Percentiles rank a stretch among this genome's conserved stretches.
Evolutionary conservation across 805 yeast species (phyloP).

Genomic region (Ogataea methanolica): DNA sequence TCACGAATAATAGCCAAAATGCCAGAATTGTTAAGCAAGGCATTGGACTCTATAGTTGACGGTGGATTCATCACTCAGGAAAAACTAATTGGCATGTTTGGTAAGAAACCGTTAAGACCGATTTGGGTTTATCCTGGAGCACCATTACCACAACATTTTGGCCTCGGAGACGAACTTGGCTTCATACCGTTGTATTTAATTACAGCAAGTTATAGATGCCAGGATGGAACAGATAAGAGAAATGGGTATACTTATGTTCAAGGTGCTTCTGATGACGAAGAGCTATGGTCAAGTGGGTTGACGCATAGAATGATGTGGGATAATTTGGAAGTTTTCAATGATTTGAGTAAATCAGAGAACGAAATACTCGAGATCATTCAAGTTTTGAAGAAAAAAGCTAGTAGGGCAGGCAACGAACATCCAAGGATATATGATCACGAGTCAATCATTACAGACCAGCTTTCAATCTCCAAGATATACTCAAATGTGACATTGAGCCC

Average conservation of each 20-base stretch:
- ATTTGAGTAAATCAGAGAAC: constrained; percentile 25
- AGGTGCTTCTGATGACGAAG: constrained; percentile 96
- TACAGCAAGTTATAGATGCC: constrained; percentile 59
- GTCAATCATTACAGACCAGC: not conserved
- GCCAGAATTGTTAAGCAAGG: constrained; percentile 43
- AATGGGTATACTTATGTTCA: constrained; percentile 65
- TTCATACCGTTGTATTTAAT: constrained; percentile 45
- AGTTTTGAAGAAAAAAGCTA: not conserved
- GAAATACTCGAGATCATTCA: constrained; percentile 21
- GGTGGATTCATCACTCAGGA: constrained; percentile 30
- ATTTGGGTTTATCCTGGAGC: constrained; percentile 63
- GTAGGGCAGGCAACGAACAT: not conserved
- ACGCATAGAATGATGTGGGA: constrained; percentile 58
- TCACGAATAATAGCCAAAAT: constrained; percentile 43
- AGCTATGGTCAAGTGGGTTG: constrained; percentile 66
- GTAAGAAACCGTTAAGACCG: constrained; percentile 54
- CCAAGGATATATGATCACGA: not conserved
- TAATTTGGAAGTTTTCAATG: constrained; percentile 23
- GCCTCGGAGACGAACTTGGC: constrained; percentile 22
- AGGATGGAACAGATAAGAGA: constrained; percentile 49
- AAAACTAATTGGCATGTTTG: constrained; percentile 28
- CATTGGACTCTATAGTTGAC: constrained; percentile 24
- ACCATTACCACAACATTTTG: constrained; percentile 6
- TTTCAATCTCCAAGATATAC: constrained; percentile 23
- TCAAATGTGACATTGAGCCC: not conserved